Evolutionary conservation across 805 yeast genomes (phyloP).

Genomic region (Helenozyma baotianmanensis): DNA sequence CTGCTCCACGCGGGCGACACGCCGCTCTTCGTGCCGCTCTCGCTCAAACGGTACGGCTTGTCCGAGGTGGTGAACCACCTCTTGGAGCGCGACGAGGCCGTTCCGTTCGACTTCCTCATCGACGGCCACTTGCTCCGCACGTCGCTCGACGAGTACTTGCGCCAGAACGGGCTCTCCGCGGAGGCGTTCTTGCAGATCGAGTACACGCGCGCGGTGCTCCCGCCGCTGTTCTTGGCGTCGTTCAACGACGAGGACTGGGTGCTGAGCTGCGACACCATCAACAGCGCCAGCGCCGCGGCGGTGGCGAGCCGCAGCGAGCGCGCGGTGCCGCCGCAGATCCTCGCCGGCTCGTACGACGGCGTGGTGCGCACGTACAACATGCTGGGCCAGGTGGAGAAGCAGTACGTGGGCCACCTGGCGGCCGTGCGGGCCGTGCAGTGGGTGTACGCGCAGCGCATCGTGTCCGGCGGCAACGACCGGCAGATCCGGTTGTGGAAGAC

Average conservation of each 20-base stretch:
- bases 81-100: slow-evolving; percentile 52
- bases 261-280: slow-evolving; percentile 59
- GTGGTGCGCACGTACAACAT: slow-evolving; percentile 83
- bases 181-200: slow-evolving; percentile 80
- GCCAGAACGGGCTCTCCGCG: slow-evolving; percentile 69
- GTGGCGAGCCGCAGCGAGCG: slow-evolving; percentile 14
- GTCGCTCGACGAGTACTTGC: slow-evolving; percentile 74
- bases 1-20: slow-evolving; percentile 65
- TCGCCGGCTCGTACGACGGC: slow-evolving; percentile 93
- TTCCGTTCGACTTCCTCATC: slow-evolving; percentile 90
- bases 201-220: slow-evolving; percentile 87
- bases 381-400: slow-evolving; percentile 75
- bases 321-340: slow-evolving; percentile 48
- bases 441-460: slow-evolving; percentile 68
- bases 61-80: slow-evolving; percentile 95
- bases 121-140: slow-evolving; percentile 79
- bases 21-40: slow-evolving; percentile 83
- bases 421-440: slow-evolving; percentile 81
- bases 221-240: slow-evolving; percentile 88
- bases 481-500: slow-evolving; percentile 86
- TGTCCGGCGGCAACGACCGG: slow-evolving; percentile 86
- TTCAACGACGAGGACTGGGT: slow-evolving; percentile 96
- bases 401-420: slow-evolving; percentile 83
- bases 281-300: slow-evolving; percentile 28
- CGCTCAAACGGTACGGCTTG: slow-evolving; percentile 83